Percentiles rank a stretch among this genome's conserved stretches.
Conservation (phyloP, 371 early-diverging fungal species). For the Dichotomocladium elegans region DNA sequence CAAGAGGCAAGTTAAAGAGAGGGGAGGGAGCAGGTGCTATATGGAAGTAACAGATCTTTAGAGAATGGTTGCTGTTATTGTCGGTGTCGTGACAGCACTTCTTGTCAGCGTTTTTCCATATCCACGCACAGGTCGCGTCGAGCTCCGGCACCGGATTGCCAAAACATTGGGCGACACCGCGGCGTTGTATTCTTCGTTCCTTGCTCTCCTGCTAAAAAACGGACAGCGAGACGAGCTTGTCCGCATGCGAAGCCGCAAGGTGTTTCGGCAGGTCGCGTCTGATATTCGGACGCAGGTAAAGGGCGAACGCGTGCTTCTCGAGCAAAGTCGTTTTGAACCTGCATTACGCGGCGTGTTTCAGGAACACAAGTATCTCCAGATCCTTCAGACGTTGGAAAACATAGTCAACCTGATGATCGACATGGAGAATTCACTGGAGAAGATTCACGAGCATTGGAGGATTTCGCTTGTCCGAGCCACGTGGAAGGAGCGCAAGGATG, state of each 20-base stretch:
- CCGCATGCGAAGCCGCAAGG: constrained; percentile 18
- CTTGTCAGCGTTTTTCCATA: constrained; percentile 35
- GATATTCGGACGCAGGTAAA: constrained; percentile 36
- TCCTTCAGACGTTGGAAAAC: constrained; percentile 38
- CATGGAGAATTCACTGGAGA: constrained; percentile 35
- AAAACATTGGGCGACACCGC: constrained; percentile 30
- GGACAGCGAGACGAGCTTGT: constrained; percentile 10
- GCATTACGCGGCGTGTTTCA: constrained; percentile 45
- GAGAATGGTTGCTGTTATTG: constrained; percentile 29
- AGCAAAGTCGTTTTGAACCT: constrained; percentile 49
- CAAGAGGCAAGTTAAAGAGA: constrained; percentile 21
- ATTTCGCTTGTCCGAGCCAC: constrained; percentile 27
- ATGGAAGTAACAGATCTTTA: constrained; percentile 1
- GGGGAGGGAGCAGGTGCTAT: background rate
- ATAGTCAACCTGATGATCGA: constrained; percentile 37
- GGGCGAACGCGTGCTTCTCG: constrained; percentile 33
- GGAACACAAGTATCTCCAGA: constrained; percentile 30
- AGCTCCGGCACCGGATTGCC: constrained; percentile 39
- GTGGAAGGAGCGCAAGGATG: constrained; percentile 40
- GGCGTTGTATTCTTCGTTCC: constrained; percentile 36
- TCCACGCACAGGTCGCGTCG: constrained; percentile 38
- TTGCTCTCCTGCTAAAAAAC: constrained; percentile 30
- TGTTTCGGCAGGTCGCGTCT: constrained; percentile 30
- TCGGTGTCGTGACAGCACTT: constrained; percentile 35
- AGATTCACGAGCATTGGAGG: constrained; percentile 29